Conservation (phyloP, 2,329 filamentous ascomycete genomes). For the Elsinoe necatrix region DNA sequence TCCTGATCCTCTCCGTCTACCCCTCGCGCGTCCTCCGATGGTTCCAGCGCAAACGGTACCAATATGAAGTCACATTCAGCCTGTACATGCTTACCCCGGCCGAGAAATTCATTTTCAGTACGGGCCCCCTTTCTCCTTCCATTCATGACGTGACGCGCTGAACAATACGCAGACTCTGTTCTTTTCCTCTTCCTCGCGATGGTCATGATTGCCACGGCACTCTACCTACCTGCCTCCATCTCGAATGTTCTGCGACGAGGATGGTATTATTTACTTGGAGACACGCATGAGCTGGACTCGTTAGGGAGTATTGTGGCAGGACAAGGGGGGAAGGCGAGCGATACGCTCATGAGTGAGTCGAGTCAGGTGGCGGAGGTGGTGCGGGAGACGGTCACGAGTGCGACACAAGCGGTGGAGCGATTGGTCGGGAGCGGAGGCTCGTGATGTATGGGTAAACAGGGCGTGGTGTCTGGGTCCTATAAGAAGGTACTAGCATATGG, state of each 20-base stretch:
- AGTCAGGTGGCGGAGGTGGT: constrained; percentile 18
- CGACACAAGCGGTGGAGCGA: background rate
- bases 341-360: constrained; percentile 19
- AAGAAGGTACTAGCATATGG: background rate
- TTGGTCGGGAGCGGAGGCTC: background rate
- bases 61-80: constrained; percentile 94
- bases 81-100: constrained; percentile 96
- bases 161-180: constrained; percentile 75
- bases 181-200: constrained; percentile 84
- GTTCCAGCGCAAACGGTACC: constrained; percentile 92
- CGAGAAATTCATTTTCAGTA: constrained; percentile 97
- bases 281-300: constrained; percentile 6
- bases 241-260: constrained; percentile 71
- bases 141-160: too few relatives aligned
- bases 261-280: constrained; percentile 88
- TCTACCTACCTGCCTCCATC: constrained; percentile 92
- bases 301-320: constrained; percentile 6
- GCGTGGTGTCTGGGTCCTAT: background rate
- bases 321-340: constrained; percentile 13
- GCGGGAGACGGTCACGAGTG: constrained; percentile 12
- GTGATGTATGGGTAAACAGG: background rate
- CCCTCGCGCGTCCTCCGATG: constrained; percentile 60
- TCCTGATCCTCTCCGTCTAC: constrained; percentile 37
- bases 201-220: constrained; percentile 73
- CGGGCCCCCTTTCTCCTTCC: constrained; percentile 34